These are phyloP conservation scores for Leishmania tropica DNA, from an alignment of 208 protist genomes.

Conservation along the genomic window DNA sequence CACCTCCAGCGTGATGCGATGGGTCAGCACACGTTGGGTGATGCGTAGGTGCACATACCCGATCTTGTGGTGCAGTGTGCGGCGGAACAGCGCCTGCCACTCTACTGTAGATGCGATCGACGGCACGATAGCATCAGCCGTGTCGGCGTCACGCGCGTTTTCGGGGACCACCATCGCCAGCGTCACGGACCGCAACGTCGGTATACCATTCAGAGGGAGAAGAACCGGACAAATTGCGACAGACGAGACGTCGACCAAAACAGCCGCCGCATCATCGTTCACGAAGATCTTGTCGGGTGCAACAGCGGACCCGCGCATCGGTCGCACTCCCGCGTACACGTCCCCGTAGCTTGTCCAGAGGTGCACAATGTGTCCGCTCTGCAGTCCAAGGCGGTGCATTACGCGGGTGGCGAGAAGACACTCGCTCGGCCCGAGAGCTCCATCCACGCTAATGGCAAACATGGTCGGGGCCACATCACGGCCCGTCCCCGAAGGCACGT, in stretches of 20 bases:
- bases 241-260: conserved; percentile 24
- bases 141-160: background rate
- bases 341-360: conserved; percentile 17
- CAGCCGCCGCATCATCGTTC: conserved; percentile 30
- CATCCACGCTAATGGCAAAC: conserved; percentile 2
- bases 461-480: background rate
- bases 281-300: conserved; percentile 16
- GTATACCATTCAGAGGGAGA: conserved; percentile 7
- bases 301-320: conserved; percentile 1
- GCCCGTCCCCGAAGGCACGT: background rate
- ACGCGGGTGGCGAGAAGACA: conserved; percentile 6
- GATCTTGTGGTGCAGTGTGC: conserved; percentile 34
- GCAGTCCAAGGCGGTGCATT: conserved; percentile 25
- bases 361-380: conserved; percentile 16
- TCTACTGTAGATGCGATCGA: conserved; percentile 18
- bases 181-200: conserved; percentile 18
- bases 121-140: background rate
- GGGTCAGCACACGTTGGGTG: conserved; percentile 33
- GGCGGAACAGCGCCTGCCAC: conserved; percentile 46
- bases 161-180: conserved; percentile 13
- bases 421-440: conserved; percentile 22
- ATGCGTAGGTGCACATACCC: conserved; percentile 37
- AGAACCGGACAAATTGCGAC: conserved; percentile 13
- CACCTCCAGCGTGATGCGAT: conserved; percentile 40
- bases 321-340: conserved; percentile 25